These are phyloP conservation scores for Arabis hirsuta DNA, from an alignment of 345 rosid genomes.

Conservation along the genomic window DNA sequence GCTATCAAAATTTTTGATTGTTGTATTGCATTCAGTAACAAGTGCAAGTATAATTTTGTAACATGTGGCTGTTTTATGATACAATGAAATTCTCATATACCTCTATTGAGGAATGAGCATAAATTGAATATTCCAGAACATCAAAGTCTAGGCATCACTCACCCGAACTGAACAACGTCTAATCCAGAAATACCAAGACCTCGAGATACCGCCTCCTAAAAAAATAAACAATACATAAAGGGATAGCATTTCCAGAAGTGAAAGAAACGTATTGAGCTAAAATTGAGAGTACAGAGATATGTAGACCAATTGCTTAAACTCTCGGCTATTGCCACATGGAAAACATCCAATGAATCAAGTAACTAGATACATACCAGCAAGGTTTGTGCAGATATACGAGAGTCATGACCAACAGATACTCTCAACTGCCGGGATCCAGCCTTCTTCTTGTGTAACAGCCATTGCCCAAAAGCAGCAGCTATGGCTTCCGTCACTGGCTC, in stretches of 20 bases:
- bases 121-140: conserved; percentile 11
- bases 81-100: neutral
- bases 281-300: neutral
- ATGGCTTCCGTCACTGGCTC: conserved; percentile 90
- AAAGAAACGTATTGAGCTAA: conserved; percentile 1
- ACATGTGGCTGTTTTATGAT: conserved; percentile 2
- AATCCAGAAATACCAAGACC: conserved; percentile 75
- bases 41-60: neutral
- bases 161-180: conserved; percentile 93
- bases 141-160: conserved; percentile 40
- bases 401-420: conserved; percentile 93
- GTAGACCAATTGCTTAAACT: neutral
- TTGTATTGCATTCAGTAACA: conserved; percentile 6
- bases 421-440: conserved; percentile 49
- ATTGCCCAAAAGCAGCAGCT: conserved; percentile 89
- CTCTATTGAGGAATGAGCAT: conserved; percentile 5
- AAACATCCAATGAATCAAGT: neutral
- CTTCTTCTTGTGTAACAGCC: conserved; percentile 80
- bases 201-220: conserved; percentile 88
- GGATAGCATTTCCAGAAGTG: neutral
- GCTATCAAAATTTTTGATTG: conserved; percentile 9
- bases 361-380: conserved; percentile 56
- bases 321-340: neutral
- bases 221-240: conserved; percentile 33
- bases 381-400: conserved; percentile 83